Evolutionary conservation across 768 basidiomycete genomes (phyloP).

Genomic region (Chalciporus sphaerocephalus): DNA sequence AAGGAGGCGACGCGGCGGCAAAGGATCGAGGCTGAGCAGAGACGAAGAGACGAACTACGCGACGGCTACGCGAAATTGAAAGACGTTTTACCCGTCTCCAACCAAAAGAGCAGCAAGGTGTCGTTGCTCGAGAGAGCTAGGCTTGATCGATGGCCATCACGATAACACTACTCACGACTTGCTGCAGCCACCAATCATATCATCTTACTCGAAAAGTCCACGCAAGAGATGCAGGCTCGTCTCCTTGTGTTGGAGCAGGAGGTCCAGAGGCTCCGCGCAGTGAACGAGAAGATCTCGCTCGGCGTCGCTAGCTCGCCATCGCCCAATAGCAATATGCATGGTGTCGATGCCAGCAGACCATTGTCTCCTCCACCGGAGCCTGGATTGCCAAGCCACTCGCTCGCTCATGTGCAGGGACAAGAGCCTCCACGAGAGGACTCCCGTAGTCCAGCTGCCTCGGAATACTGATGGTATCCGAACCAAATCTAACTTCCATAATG

Average conservation of each 20-base stretch:
- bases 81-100: conserved; percentile 80
- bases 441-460: conserved; percentile 34
- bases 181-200: conserved; percentile 74
- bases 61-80: conserved; percentile 88
- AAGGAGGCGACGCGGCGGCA: conserved; percentile 83
- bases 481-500: conserved; percentile 20
- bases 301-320: conserved; percentile 54
- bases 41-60: conserved; percentile 81
- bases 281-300: conserved; percentile 84
- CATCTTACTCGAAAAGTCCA: conserved; percentile 63
- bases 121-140: conserved; percentile 83
- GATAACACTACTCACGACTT: conserved; percentile 1
- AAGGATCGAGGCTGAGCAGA: conserved; percentile 86
- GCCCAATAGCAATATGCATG: conserved; percentile 42
- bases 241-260: conserved; percentile 64
- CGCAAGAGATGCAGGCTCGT: conserved; percentile 66
- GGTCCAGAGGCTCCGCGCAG: conserved; percentile 60
- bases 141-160: conserved; percentile 19
- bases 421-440: conserved; percentile 62
- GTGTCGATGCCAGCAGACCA: conserved; percentile 44
- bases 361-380: conserved; percentile 64
- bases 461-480: conserved; percentile 24
- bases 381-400: conserved; percentile 42
- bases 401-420: conserved; percentile 55
- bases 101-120: conserved; percentile 90